These are phyloP conservation scores for Eustoma russellianum DNA, from an alignment of 257 asterid genomes.

Conservation along the genomic window DNA sequence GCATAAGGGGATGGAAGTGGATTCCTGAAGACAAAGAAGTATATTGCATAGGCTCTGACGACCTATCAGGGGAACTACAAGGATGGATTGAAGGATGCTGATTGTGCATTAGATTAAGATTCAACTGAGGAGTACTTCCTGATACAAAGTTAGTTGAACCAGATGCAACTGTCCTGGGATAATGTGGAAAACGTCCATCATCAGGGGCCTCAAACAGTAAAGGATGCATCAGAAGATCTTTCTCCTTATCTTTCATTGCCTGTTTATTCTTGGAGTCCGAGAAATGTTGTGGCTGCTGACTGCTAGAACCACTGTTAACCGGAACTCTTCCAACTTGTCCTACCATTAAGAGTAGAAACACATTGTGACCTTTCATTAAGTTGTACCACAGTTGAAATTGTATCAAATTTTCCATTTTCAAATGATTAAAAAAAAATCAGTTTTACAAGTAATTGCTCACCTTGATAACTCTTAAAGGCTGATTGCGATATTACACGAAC, in stretches of 20 bases:
- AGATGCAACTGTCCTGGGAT: slow-evolving; percentile 31
- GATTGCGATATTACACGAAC: slow-evolving; percentile 90
- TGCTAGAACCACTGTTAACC: slow-evolving; percentile 15
- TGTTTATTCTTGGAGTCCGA: slow-evolving; percentile 21
- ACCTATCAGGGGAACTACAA: slow-evolving; percentile 46
- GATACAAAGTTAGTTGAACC: slow-evolving; percentile 48
- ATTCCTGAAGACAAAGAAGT: slow-evolving; percentile 31
- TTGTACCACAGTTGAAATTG: slow-evolving; percentile 14
- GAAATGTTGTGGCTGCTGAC: slow-evolving; percentile 32
- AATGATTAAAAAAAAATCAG: slow-evolving; percentile 14
- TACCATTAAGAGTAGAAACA: slow-evolving; percentile 19
- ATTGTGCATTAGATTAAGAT: slow-evolving; percentile 65
- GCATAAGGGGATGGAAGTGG: slow-evolving; percentile 88
- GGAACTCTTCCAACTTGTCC: slow-evolving; percentile 20
- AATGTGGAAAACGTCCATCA: slow-evolving; percentile 45
- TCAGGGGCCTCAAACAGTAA: slow-evolving; percentile 68
- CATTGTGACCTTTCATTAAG: slow-evolving; percentile 16
- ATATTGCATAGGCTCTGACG: slow-evolving; percentile 41
- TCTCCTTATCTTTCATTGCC: slow-evolving; percentile 36
- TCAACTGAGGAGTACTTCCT: slow-evolving; percentile 62
- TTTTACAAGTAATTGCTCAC: slow-evolving; percentile 20
- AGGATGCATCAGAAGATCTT: slow-evolving; percentile 94
- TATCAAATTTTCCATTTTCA: slow-evolving; percentile 8
- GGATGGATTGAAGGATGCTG: slow-evolving; percentile 61
- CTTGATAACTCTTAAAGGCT: slow-evolving; percentile 57